Evolutionary conservation across 1,139 yeast species (phyloP).

Genomic region (Oligophagozyma castellii): DNA sequence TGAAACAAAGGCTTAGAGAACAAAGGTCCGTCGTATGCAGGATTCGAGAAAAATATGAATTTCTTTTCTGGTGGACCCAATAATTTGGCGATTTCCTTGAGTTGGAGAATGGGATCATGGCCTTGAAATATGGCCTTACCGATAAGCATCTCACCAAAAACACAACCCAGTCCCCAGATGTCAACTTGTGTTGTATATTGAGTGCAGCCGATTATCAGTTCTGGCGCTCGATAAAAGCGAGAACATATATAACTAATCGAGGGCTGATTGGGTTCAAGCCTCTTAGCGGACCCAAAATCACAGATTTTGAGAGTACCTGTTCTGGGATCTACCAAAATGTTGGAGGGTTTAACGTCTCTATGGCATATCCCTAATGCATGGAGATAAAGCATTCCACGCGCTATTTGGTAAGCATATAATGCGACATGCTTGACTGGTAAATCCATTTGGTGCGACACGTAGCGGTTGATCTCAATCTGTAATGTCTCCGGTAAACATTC

Average conservation of each 20-base stretch:
- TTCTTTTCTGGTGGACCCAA: conserved; percentile 63
- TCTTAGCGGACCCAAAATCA: conserved; percentile 75
- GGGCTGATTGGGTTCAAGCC: conserved; percentile 58
- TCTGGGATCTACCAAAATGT: conserved; percentile 58
- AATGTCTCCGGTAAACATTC: conserved; percentile 73
- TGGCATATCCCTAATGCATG: conserved; percentile 73
- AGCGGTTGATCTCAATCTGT: conserved; percentile 60
- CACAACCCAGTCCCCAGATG: conserved; percentile 81
- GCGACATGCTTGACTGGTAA: conserved; percentile 64
- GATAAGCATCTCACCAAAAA: conserved; percentile 68
- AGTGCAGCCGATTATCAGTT: conserved; percentile 63
- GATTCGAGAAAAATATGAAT: conserved; percentile 60
- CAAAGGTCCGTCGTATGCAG: conserved; percentile 62
- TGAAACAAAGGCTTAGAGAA: conserved; percentile 54
- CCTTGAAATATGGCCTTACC: conserved; percentile 79
- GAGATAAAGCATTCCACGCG: conserved; percentile 68
- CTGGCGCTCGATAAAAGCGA: conserved; percentile 74
- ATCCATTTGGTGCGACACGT: conserved; percentile 46
- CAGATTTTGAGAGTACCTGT: conserved; percentile 57
- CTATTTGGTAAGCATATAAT: conserved; percentile 66
- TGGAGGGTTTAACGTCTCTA: conserved; percentile 72
- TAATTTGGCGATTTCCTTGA: conserved; percentile 63
- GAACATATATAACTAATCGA: conserved; percentile 71
- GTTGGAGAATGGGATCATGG: conserved; percentile 56
- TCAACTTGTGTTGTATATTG: conserved; percentile 68